Conservation (phyloP, 2,329 filamentous ascomycete genomes). For the Diaporthe sp. region DNA sequence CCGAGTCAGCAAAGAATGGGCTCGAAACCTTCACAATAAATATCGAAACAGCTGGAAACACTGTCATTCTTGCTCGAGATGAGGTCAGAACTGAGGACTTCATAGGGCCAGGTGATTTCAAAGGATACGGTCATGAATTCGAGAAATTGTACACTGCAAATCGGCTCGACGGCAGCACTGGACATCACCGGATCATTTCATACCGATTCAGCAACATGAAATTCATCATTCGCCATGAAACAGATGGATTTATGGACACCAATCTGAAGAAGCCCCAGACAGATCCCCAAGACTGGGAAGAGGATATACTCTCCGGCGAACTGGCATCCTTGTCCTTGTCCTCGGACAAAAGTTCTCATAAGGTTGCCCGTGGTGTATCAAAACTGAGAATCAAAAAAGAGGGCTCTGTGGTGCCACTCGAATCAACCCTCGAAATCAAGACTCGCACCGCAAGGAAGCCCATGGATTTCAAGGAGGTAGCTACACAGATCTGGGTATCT, state of each 20-base stretch:
- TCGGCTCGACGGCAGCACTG: slow-evolving; percentile 48
- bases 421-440: slow-evolving; percentile 57
- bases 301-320: slow-evolving; percentile 37
- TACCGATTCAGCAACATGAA: slow-evolving; percentile 54
- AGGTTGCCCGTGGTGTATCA: background rate
- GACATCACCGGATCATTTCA: slow-evolving; percentile 57
- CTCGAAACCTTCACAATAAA: slow-evolving; percentile 52
- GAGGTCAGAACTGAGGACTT: slow-evolving; percentile 43
- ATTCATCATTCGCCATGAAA: slow-evolving; percentile 55
- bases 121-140: slow-evolving; percentile 56
- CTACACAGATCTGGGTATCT: slow-evolving; percentile 56
- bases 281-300: background rate
- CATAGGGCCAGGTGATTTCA: slow-evolving; percentile 47
- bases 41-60: slow-evolving; percentile 50
- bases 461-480: slow-evolving; percentile 48
- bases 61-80: slow-evolving; percentile 50
- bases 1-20: slow-evolving; percentile 29
- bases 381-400: background rate
- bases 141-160: slow-evolving; percentile 54
- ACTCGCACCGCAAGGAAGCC: slow-evolving; percentile 48
- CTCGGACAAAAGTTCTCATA: background rate
- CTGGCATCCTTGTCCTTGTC: slow-evolving; percentile 43
- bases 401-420: background rate
- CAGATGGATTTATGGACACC: slow-evolving; percentile 50
- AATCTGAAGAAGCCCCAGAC: background rate